Evolutionary conservation across 257 asterid genomes (phyloP), one percentile per base, ranked within the genome.

Genomic region (Fraxinus anomala): DNA sequence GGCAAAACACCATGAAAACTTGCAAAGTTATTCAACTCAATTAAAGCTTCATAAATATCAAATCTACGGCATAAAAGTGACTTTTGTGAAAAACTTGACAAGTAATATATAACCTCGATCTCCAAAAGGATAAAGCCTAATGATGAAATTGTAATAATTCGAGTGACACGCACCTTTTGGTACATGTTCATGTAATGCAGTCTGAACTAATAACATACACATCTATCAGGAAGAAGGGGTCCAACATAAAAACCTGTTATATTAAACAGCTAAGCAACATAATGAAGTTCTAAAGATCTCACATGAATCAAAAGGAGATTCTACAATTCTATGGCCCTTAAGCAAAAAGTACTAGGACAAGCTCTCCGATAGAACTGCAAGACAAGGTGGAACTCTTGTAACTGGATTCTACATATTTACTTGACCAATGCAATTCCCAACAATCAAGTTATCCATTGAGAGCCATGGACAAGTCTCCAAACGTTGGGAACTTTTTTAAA

Each of bases 21-120:
- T 30, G 72, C 39, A 47, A 40, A 61, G 66, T 65, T 54, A 68
- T 73, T 54, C 2, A 33, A 69, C 73, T 78, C 67, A 39, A 26
- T 37, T 49, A 24, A 30, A 65, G 26, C n/a, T 44, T 72, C 33
- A 49, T 34, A 71, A 77, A 67, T 19, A 74, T n/a, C 24, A 24
- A 31, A 74, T 73, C 76, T 51, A 74, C 26, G 13, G 70, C 36
- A 70, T 12, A 6, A 49, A 51, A 49, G 24, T 66, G 70, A 40
- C 61, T 42, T 4, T 9, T 31, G 56, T 56, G 56, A 56, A 63
- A 40, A 54, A 56, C n/a, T 61, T 51, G 65, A 42, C 21, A 19
- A 28, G 49, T 21, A 36, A 16, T 67, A 54, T 26, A 68, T 24
- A 30, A 51, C 59, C 44, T 23, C 17, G 40, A 37, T 72, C n/a